Conservation (phyloP, 257 asterid genomes). For the Vinca minor region DNA sequence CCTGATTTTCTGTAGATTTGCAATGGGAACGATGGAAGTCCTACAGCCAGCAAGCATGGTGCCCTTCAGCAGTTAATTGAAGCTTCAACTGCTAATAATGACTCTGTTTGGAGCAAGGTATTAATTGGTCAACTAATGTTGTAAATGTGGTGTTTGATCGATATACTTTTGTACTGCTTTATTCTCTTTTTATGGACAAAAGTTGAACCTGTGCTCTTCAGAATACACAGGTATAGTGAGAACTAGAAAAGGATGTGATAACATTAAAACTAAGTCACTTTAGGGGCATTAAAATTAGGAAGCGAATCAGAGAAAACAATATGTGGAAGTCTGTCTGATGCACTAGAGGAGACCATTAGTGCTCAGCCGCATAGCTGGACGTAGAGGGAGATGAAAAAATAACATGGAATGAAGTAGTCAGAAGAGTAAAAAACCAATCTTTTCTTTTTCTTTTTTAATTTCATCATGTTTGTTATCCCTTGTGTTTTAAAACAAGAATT, state of each 20-base stretch:
- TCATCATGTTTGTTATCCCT: conserved; percentile 1
- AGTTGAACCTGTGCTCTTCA: not conserved
- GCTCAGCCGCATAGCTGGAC: not conserved
- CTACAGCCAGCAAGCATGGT: conserved; percentile 48
- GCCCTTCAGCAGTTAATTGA: conserved; percentile 91
- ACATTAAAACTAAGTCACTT: too few species aligned
- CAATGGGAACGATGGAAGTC: conserved; percentile 66
- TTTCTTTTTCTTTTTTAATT: too few species aligned
- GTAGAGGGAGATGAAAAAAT: not conserved
- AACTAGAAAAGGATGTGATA: conserved; percentile 1
- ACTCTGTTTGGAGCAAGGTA: conserved; percentile 89
- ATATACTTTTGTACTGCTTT: not conserved
- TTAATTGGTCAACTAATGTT: not conserved
- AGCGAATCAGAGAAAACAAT: not conserved
- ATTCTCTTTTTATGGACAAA: not conserved
- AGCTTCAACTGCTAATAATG: conserved; percentile 54
- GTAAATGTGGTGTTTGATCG: not conserved
- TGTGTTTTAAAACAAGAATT: not conserved
- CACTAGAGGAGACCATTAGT: not conserved
- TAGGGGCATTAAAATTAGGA: not conserved
- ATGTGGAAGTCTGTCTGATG: not conserved
- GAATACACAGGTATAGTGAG: not conserved
- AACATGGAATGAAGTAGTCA: not conserved
- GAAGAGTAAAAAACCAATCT: too few species aligned
- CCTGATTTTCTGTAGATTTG: conserved; percentile 45